phyloP scores from a whole-genome alignment of 2,329 filamentous ascomycete genomes.

The Beauveria sp. region DNA sequence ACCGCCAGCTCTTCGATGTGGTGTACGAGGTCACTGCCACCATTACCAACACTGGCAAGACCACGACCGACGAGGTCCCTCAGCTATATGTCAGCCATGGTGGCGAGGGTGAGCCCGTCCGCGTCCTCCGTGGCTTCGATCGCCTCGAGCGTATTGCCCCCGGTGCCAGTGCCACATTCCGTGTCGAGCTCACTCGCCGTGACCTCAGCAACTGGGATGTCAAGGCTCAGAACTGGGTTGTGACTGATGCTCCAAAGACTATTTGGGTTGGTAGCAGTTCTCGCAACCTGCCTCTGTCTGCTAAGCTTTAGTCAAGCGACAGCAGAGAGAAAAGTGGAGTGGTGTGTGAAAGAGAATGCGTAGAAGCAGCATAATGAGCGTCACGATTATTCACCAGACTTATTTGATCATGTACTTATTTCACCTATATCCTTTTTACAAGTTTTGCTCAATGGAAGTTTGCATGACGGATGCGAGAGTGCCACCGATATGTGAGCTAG shows the following conservation, averaged over 20 bases:
- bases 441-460: background rate
- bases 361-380: slow-evolving; percentile 2
- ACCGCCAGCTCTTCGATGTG: slow-evolving; percentile 58
- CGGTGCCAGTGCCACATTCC: slow-evolving; percentile 61
- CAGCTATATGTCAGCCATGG: slow-evolving; percentile 79
- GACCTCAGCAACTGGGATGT: slow-evolving; percentile 87
- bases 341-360: background rate
- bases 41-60: slow-evolving; percentile 62
- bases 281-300: slow-evolving; percentile 41
- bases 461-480: no score
- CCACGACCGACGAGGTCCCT: slow-evolving; percentile 61
- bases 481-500: no score
- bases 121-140: slow-evolving; percentile 73
- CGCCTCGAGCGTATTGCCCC: slow-evolving; percentile 60
- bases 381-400: slow-evolving; percentile 1
- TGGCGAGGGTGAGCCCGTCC: slow-evolving; percentile 60
- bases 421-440: background rate
- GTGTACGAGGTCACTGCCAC: slow-evolving; percentile 60
- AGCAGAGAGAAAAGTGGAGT: background rate
- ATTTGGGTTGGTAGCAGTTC: slow-evolving; percentile 50
- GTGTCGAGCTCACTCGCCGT: slow-evolving; percentile 62
- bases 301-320: slow-evolving; percentile 16
- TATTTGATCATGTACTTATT: slow-evolving; percentile 9
- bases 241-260: slow-evolving; percentile 43
- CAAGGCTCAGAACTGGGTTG: slow-evolving; percentile 73